These are phyloP conservation scores for Plasmodium falciparum DNA, from an alignment of 169 alveolate species.

Conservation along the genomic window DNA sequence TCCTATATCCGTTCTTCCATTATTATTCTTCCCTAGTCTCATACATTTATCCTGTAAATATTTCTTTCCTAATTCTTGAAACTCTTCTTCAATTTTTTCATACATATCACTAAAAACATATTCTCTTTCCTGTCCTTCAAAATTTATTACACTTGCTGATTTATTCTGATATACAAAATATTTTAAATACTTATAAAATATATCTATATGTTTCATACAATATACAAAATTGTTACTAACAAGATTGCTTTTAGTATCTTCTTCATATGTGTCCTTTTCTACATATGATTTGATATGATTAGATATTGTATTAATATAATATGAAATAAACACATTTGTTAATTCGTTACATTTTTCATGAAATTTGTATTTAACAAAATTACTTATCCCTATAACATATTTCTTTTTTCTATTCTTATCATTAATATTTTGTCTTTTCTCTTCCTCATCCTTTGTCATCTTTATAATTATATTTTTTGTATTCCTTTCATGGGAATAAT, in stretches of 20 bases:
- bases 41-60: background rate
- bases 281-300: conserved; percentile 5
- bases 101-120: conserved; percentile 13
- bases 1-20: background rate
- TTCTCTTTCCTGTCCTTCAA: background rate
- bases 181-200: conserved; percentile 19
- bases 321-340: conserved; percentile 42
- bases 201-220: conserved; percentile 24
- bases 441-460: background rate
- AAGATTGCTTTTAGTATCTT: background rate
- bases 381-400: conserved; percentile 19
- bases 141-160: background rate
- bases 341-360: conserved; percentile 52
- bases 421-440: background rate
- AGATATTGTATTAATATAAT: conserved; percentile 49
- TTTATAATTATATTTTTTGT: too few species aligned
- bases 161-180: conserved; percentile 15
- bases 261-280: conserved; percentile 14
- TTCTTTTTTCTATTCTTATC: conserved; percentile 5
- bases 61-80: conserved; percentile 29
- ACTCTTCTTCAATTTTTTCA: conserved; percentile 16
- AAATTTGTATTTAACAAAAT: conserved; percentile 38
- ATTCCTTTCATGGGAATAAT: too few species aligned
- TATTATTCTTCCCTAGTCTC: background rate
- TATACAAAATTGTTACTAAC: conserved; percentile 60